Base-by-base conservation (phyloP, 2,329 filamentous ascomycete species). In the Aureobasidium melanogenum region DNA sequence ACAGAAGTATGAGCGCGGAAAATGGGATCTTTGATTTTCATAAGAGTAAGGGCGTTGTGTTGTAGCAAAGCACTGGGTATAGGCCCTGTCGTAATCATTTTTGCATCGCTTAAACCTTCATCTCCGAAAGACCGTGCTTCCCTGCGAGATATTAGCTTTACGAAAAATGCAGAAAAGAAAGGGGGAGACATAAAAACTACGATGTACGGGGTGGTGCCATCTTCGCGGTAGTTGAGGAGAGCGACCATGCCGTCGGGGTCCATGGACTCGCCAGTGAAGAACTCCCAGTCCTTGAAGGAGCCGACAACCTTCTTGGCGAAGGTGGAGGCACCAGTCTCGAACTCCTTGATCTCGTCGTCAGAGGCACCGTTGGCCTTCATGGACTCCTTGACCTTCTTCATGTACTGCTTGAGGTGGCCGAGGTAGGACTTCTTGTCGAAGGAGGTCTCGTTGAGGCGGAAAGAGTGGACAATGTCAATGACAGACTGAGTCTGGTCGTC, bases 201-300 rank as follows among this genome's bases (percentile, higher is more conserved):
- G 28, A 30, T 8, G 28, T 84, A 99, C 64, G 94, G 94, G 61
- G 93, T 97, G 69, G 88, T 77, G 76, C 94, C 94, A 71, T 97
- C 94, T 76, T 96, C 92, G 71, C 94, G 93, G 85, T 96, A 99
- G 84, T 97, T 95, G 74, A 97, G 88, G 68, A 97, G 89, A 67
- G 92, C 82, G 70, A 96, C 82, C 94, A 97, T 96, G 81, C 88
- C 92, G 72, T 96, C 89, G 70, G 88, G 87, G 79, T 95, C 85
- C 90, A 96, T 95, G 70, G 85, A 88, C 82, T 94, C 87, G 80
- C 93, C 92, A 70, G 88, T 90, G 79, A 88, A 89, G 79, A 97
- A 93, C 77, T 97, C 93, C 77, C 88, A 96, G 82, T 97, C 90
- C 82, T 96, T 92, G 84, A 96, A 96, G 80, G 90, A 93, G 75